phyloP scores from a whole-genome alignment of 192 early-diverging fungal genomes.

The Podila verticillata region DNA sequence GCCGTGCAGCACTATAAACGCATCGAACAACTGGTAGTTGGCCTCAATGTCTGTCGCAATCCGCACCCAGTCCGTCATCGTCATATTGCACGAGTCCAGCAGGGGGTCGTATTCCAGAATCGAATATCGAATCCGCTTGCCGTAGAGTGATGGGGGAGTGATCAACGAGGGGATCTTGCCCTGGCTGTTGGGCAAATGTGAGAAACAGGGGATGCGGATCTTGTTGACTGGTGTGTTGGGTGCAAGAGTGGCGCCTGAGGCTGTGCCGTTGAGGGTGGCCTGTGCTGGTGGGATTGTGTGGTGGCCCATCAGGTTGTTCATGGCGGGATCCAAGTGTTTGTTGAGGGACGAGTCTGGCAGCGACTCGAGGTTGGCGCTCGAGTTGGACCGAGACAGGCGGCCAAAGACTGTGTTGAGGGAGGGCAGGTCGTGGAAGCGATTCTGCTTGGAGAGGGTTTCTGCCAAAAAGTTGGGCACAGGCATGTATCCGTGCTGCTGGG shows the following conservation, averaged over 20 bases:
- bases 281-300: slow-evolving; percentile 43
- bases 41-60: slow-evolving; percentile 96
- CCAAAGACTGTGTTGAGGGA: slow-evolving; percentile 50
- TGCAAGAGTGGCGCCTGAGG: slow-evolving; percentile 24
- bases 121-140: slow-evolving; percentile 92
- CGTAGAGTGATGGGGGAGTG: slow-evolving; percentile 89
- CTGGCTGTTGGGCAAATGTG: slow-evolving; percentile 46
- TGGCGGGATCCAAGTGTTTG: slow-evolving; percentile 51
- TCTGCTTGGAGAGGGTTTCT: slow-evolving; percentile 74
- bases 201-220: slow-evolving; percentile 37
- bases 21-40: slow-evolving; percentile 93
- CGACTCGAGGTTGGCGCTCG: slow-evolving; percentile 26
- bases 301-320: slow-evolving; percentile 29
- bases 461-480: slow-evolving; percentile 86
- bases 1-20: slow-evolving; percentile 96
- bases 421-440: slow-evolving; percentile 85
- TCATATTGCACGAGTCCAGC: slow-evolving; percentile 96
- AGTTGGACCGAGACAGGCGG: slow-evolving; percentile 35
- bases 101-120: slow-evolving; percentile 95
- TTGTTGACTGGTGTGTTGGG: slow-evolving; percentile 44
- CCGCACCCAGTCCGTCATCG: slow-evolving; percentile 92
- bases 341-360: slow-evolving; percentile 23
- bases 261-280: slow-evolving; percentile 35
- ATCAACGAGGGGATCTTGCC: slow-evolving; percentile 71
- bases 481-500: slow-evolving; percentile 72